Base-by-base conservation (phyloP, 306 rosid genomes). In the Trifolium fragiferum region DNA sequence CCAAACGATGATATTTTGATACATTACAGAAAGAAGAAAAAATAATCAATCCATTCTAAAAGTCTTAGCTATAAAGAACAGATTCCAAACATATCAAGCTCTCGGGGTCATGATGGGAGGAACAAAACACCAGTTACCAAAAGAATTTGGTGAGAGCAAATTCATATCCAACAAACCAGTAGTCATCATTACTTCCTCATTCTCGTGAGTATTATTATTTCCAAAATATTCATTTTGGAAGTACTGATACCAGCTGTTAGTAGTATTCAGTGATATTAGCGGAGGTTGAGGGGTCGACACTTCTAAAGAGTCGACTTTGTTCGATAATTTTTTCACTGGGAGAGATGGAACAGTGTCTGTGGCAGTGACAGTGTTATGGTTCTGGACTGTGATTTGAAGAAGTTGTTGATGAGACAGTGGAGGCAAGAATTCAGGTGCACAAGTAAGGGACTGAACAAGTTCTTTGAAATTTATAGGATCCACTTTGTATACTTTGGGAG, bases 401-500 rank as follows among this genome's bases (percentile, higher is more conserved):
- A 75, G 84, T 7, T 37, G 21, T 13, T 60, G 75, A 1, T 59
- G 71, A 46, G 16, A 6, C 55, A 33, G 70, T 46, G 35, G 76
- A 10, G 64, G 72, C 57, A 40, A 74, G 68, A 78, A 85, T 79
- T 86, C 86, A 0, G 82, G 88, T 37, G 85, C 87, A 65, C 92
- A 86, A 8, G 97, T 93, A 60, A 93, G 96, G 25, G 78, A 78
- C 76, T 89, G 96, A 65, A 91, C 98, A 11, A 93, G 82, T 50
- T 82, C 79, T 19, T 89, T 62, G 80, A 91, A 93, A 87, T 93
- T 87, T 7, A 86, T 12, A 10, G 96, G 86, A 19, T 93, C 97
- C 1, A 93, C 97, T 63, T 82, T 85, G 89, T 89, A 93, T 4
- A 93, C 85, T 46, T 84, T 79, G 2, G 80, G 82, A 1, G 85